These are phyloP conservation scores for Hyphopichia pseudoburtonii DNA, from an alignment of 1,139 yeast genomes.

Conservation along the genomic window DNA sequence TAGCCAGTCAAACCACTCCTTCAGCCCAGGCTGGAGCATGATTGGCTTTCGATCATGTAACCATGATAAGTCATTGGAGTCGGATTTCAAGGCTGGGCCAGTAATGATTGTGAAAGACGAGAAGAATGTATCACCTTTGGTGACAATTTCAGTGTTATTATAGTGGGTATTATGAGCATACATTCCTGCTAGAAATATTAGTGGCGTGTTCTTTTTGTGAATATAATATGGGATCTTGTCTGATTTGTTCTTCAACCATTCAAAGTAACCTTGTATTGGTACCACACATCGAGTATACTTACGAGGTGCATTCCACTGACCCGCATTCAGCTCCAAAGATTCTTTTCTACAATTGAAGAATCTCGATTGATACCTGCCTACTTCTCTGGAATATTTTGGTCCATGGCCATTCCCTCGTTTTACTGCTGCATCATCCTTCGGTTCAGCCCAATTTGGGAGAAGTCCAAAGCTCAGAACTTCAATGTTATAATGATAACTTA, in stretches of 20 bases:
- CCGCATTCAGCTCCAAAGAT: constrained; percentile 40
- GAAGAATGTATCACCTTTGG: constrained; percentile 22
- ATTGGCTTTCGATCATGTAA: constrained; percentile 80
- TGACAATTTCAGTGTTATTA: constrained; percentile 23
- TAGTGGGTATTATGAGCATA: constrained; percentile 48
- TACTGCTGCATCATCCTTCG: constrained; percentile 28
- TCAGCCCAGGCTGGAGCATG: constrained; percentile 56
- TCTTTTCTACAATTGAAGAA: constrained; percentile 68
- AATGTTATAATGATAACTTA: constrained; percentile 19
- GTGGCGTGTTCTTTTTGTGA: constrained; percentile 46
- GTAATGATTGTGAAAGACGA: constrained; percentile 74
- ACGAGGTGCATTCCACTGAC: constrained; percentile 51
- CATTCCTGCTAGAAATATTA: constrained; percentile 74
- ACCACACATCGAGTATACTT: constrained; percentile 58
- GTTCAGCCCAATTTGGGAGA: constrained; percentile 44
- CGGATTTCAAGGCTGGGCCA: constrained; percentile 56
- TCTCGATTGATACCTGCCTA: constrained; percentile 30
- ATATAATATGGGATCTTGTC: constrained; percentile 66
- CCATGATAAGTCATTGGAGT: constrained; percentile 54
- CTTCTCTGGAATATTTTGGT: constrained; percentile 26
- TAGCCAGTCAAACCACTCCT: constrained; percentile 65
- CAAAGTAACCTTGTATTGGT: constrained; percentile 83
- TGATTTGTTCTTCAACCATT: constrained; percentile 55
- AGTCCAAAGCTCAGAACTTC: constrained; percentile 46
- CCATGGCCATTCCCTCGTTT: constrained; percentile 18